These are phyloP conservation scores for Aspergillus hancockii DNA, from an alignment of 495 filamentous ascomycete genomes.

Conservation along the genomic window DNA sequence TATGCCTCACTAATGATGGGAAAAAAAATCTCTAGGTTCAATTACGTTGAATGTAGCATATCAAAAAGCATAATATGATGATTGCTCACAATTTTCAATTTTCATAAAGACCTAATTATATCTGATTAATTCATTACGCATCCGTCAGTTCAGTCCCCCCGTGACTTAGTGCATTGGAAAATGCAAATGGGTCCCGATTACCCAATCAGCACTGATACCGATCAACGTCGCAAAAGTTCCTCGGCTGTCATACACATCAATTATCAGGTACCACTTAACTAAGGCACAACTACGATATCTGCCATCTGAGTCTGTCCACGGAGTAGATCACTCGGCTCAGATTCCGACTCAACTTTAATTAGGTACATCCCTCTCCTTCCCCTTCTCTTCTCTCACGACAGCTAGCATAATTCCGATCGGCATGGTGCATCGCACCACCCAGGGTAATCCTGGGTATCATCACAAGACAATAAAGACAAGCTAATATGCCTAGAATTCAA, in stretches of 20 bases:
- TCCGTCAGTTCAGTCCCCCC: not conserved
- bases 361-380: not conserved
- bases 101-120: no score
- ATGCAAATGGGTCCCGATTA: not conserved
- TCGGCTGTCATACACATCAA: not conserved
- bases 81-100: no score
- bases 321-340: not conserved
- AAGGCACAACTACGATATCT: not conserved
- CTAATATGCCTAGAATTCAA: not conserved
- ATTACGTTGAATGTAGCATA: no score
- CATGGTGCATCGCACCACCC: not conserved
- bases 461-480: not conserved
- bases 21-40: no score
- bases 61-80: no score
- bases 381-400: not conserved
- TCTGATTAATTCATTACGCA: not conserved
- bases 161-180: no score
- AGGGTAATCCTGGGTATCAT: not conserved
- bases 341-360: constrained; percentile 1
- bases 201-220: not conserved
- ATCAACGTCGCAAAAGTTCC: constrained; percentile 2
- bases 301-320: not conserved
- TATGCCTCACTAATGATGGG: no score
- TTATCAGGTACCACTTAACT: not conserved
- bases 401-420: not conserved